Conservation (phyloP, 2,329 filamentous ascomycete genomes). For the Ceratocystis cacaofunesta region DNA sequence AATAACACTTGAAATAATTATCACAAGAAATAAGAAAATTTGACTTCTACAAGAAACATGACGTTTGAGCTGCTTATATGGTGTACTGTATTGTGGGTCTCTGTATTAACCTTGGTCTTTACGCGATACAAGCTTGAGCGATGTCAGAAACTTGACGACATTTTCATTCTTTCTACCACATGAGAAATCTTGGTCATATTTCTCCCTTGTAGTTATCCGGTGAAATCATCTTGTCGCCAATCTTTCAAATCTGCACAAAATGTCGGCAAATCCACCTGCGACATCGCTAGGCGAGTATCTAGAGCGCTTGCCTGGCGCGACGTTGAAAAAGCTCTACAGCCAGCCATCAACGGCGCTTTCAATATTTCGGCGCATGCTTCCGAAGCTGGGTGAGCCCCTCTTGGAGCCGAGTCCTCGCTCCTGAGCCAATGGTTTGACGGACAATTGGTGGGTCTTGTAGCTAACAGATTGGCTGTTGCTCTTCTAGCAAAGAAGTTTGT, state of each 20-base stretch:
- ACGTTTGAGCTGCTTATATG: not conserved
- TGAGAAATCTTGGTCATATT: not conserved
- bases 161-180: not conserved
- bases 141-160: not conserved
- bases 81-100: not conserved
- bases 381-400: slow-evolving; percentile 52
- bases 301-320: slow-evolving; percentile 76
- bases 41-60: not conserved
- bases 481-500: slow-evolving; percentile 75
- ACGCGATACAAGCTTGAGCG: not conserved
- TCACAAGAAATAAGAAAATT: no score
- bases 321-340: slow-evolving; percentile 82
- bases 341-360: slow-evolving; percentile 91
- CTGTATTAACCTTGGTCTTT: not conserved
- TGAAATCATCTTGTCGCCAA: no score
- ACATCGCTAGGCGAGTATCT: slow-evolving; percentile 68
- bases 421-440: not conserved
- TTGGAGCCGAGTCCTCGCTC: not conserved
- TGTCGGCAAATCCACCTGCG: slow-evolving; percentile 33
- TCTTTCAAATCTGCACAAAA: slow-evolving; percentile 21
- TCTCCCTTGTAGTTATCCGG: not conserved
- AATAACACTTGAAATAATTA: no score
- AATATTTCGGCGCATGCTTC: slow-evolving; percentile 93
- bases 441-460: not conserved
- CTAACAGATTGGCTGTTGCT: not conserved